Conservation (phyloP, 352 stramenopile genomes). For the Phytophthora agathidicida region DNA sequence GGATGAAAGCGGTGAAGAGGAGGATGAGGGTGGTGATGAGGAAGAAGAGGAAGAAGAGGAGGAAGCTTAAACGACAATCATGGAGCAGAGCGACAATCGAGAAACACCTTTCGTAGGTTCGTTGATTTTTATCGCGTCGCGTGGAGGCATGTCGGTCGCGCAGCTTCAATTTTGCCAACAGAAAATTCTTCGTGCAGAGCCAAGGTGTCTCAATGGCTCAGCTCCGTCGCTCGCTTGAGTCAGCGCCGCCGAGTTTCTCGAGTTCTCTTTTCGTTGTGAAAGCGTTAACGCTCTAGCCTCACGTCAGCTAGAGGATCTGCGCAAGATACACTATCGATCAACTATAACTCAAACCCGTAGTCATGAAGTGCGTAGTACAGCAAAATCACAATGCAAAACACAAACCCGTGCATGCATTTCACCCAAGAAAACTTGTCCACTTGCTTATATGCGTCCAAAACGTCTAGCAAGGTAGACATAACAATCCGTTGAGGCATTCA, state of each 20-base stretch:
- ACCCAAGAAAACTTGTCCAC: too few species aligned
- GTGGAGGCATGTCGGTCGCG: background rate
- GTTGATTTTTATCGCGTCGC: conserved; percentile 20
- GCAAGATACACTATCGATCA: too few species aligned
- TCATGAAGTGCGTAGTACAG: too few species aligned
- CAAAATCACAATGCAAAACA: too few species aligned
- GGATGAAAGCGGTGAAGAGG: conserved; percentile 28
- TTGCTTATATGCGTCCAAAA: too few species aligned
- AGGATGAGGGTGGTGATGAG: conserved; percentile 25
- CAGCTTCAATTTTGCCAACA: conserved; percentile 1
- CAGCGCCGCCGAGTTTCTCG: conserved; percentile 65
- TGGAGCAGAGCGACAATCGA: too few species aligned
- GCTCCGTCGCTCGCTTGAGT: conserved; percentile 26
- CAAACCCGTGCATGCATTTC: too few species aligned
- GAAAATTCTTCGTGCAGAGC: background rate
- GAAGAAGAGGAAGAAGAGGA: conserved; percentile 12
- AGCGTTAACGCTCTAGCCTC: too few species aligned
- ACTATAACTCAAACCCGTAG: too few species aligned
- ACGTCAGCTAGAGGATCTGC: too few species aligned
- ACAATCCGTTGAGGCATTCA: background rate
- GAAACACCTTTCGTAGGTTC: conserved; percentile 13
- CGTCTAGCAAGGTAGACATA: too few species aligned
- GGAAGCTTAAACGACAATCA: background rate
- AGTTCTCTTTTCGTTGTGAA: too few species aligned
- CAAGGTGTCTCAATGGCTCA: conserved; percentile 13